These are phyloP conservation scores for Venturia oleaginea DNA, from an alignment of 2,329 filamentous ascomycete species.

Conservation along the genomic window DNA sequence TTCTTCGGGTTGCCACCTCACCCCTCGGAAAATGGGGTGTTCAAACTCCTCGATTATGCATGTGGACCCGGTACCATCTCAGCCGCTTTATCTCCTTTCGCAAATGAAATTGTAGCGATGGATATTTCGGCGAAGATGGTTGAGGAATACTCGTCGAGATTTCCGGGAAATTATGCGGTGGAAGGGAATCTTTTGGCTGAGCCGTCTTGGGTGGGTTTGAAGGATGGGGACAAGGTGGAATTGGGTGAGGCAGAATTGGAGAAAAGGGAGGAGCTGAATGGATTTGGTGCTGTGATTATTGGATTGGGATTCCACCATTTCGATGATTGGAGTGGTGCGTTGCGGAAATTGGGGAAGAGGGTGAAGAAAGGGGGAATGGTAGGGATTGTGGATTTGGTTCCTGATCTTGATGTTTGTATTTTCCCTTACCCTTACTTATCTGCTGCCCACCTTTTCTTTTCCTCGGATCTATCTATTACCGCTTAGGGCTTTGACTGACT, in stretches of 20 bases:
- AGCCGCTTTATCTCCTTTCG: not conserved
- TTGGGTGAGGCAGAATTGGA: not conserved
- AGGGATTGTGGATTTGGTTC: slow-evolving; percentile 11
- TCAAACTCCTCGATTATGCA: slow-evolving; percentile 12
- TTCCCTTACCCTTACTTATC: not conserved
- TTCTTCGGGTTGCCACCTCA: slow-evolving; percentile 2
- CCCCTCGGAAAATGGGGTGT: not conserved
- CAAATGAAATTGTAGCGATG: not conserved
- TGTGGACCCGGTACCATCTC: slow-evolving; percentile 12
- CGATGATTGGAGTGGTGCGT: not conserved
- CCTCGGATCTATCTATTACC: not conserved
- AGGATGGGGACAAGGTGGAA: not conserved
- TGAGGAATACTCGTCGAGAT: not conserved
- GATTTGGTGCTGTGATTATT: slow-evolving; percentile 6
- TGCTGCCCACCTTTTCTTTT: not conserved
- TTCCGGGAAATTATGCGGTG: not conserved
- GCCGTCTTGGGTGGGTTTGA: not conserved
- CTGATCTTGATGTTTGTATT: not conserved
- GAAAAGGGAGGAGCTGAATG: not conserved
- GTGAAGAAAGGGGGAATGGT: slow-evolving; percentile 7
- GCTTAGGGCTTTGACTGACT: not conserved
- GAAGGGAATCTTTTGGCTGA: not conserved
- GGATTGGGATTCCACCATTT: slow-evolving; percentile 12
- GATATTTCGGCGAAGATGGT: slow-evolving; percentile 9
- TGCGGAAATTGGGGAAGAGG: not conserved